These are phyloP conservation scores for Phytophthora quininea DNA, from an alignment of 352 stramenopile genomes.

Conservation along the genomic window DNA sequence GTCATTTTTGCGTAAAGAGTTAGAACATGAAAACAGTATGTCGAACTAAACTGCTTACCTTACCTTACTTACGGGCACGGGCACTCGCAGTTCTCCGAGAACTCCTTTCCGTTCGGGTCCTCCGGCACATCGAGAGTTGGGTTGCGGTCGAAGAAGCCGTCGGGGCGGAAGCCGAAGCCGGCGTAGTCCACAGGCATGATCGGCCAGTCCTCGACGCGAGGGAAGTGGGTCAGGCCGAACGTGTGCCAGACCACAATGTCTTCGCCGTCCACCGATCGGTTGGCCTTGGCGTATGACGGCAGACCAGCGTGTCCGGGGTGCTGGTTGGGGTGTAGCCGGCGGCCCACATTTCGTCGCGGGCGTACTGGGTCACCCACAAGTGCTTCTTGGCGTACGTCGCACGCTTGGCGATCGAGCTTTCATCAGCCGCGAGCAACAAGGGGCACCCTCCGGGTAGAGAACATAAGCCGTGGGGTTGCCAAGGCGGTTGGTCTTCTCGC, in stretches of 20 bases:
- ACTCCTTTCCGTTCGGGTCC: constrained; percentile 45
- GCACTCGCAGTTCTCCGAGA: constrained; percentile 39
- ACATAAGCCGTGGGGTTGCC: constrained; percentile 64
- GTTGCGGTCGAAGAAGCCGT: constrained; percentile 72
- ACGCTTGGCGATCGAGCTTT: constrained; percentile 56
- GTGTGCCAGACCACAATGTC: constrained; percentile 81
- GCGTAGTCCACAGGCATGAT: constrained; percentile 81
- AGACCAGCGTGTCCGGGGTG: constrained; percentile 53
- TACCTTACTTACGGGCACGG: background rate
- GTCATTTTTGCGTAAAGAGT: too few species aligned
- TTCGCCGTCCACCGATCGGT: constrained; percentile 61
- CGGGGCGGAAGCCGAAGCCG: constrained; percentile 70
- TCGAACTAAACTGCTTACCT: too few species aligned
- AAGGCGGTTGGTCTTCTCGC: constrained; percentile 57
- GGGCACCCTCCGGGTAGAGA: constrained; percentile 59
- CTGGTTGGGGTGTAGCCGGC: constrained; percentile 68
- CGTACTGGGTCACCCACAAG: constrained; percentile 77
- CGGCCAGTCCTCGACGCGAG: constrained; percentile 72
- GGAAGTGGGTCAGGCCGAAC: constrained; percentile 77
- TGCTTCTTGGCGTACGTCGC: constrained; percentile 67
- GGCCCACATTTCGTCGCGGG: constrained; percentile 36
- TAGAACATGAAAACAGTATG: too few species aligned
- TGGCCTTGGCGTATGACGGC: constrained; percentile 53
- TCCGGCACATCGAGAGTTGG: constrained; percentile 55
- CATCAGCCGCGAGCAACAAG: constrained; percentile 53